Percentiles rank a stretch among this genome's conserved stretches.
These are phyloP conservation scores for Cyclospora cayetanensis DNA, from an alignment of 169 alveolate genomes.

Conservation along the genomic window DNA sequence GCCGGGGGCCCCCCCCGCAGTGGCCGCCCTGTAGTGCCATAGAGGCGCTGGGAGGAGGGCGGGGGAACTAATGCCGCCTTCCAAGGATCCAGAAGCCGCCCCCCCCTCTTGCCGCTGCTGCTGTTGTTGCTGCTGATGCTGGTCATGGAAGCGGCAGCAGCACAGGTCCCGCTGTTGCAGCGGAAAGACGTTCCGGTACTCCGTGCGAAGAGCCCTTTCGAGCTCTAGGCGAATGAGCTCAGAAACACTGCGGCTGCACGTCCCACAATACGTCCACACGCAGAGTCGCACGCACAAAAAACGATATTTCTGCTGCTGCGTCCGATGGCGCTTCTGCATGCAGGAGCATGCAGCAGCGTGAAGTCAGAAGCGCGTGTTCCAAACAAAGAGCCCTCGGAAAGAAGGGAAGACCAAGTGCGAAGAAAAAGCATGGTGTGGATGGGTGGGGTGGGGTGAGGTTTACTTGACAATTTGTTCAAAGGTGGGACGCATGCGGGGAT, in stretches of 20 bases:
- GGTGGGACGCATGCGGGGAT: conserved; percentile 68
- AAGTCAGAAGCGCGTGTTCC: too few relatives aligned
- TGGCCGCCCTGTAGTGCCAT: conserved; percentile 16
- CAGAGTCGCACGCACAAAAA: neutral
- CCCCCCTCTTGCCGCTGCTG: conserved; percentile 22
- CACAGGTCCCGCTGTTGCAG: conserved; percentile 28
- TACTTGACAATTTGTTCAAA: conserved; percentile 65
- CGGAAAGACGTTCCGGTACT: conserved; percentile 45
- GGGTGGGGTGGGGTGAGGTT: neutral
- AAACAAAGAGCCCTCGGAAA: too few relatives aligned
- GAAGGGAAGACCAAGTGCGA: too few relatives aligned
- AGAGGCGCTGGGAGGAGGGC: neutral
- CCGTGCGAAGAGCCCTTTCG: conserved; percentile 36
- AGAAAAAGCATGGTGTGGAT: neutral
- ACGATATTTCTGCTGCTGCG: neutral
- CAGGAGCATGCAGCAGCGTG: too few relatives aligned
- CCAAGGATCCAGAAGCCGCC: neutral
- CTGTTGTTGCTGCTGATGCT: conserved; percentile 13
- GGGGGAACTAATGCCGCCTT: neutral
- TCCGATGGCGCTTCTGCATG: neutral
- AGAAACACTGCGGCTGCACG: conserved; percentile 47
- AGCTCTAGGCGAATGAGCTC: conserved; percentile 57
- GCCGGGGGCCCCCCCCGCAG: conserved; percentile 37
- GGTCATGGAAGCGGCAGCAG: conserved; percentile 34
- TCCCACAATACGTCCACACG: neutral